Percentiles rank a stretch among this genome's conserved stretches.
Evolutionary conservation across 768 basidiomycete genomes (phyloP).

Genomic region (Tylopilus plumbeoviolaceoides): DNA sequence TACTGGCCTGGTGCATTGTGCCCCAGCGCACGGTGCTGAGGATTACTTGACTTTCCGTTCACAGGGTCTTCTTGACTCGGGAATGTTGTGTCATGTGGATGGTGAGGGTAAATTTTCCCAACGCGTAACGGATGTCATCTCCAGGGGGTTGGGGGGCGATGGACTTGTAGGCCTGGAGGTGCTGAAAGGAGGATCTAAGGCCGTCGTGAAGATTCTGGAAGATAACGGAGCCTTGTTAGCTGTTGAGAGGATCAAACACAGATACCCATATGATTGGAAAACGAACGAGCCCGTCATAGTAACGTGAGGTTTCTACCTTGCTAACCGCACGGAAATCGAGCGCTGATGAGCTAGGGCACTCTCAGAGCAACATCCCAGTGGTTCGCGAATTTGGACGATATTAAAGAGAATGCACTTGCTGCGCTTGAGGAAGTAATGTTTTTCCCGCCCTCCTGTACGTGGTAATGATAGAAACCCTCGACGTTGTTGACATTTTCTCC

Average conservation of each 20-base stretch:
- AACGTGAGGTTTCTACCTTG: constrained; percentile 44
- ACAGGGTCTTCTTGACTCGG: constrained; percentile 44
- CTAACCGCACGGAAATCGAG: background rate
- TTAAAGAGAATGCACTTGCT: constrained; percentile 71
- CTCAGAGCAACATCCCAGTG: constrained; percentile 89
- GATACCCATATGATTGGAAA: constrained; percentile 97
- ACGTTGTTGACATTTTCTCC: background rate
- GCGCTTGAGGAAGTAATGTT: constrained; percentile 74
- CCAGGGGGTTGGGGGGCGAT: constrained; percentile 34
- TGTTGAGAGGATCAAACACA: constrained; percentile 71
- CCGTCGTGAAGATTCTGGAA: constrained; percentile 59
- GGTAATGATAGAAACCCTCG: constrained; percentile 5
- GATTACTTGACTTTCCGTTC: constrained; percentile 79
- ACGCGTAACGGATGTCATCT: constrained; percentile 52
- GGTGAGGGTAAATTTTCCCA: constrained; percentile 65
- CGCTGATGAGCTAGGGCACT: constrained; percentile 1
- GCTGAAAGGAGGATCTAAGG: constrained; percentile 64
- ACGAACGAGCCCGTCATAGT: constrained; percentile 90
- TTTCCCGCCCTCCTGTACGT: constrained; percentile 69
- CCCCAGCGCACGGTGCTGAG: constrained; percentile 91
- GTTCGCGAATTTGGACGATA: constrained; percentile 88
- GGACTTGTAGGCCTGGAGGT: constrained; percentile 68
- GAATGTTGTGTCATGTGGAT: constrained; percentile 81
- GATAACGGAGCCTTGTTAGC: constrained; percentile 53
- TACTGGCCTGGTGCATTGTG: constrained; percentile 93